phyloP scores from a whole-genome alignment of 1,139 yeast species.

The Wickerhamiella pararugosa region DNA sequence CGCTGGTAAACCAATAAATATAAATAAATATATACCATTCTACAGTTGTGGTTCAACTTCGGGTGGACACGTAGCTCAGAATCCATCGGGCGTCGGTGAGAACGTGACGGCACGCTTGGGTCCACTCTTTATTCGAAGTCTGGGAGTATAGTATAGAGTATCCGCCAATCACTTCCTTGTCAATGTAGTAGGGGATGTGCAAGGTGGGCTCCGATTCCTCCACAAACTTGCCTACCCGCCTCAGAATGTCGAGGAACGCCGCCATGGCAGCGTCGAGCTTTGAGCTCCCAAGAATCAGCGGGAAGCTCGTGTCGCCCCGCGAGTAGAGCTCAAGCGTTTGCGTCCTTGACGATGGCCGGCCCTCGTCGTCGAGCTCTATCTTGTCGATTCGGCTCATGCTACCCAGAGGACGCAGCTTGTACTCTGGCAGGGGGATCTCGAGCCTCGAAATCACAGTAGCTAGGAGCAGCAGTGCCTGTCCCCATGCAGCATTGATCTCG shows the following conservation, averaged over 20 bases:
- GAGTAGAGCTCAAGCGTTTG: constrained; percentile 37
- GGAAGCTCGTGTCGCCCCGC: constrained; percentile 52
- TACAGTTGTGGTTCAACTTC: background rate
- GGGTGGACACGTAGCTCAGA: constrained; percentile 23
- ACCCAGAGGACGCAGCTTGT: constrained; percentile 67
- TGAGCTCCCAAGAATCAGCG: constrained; percentile 53
- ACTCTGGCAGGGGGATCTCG: constrained; percentile 40
- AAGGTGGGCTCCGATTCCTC: constrained; percentile 37
- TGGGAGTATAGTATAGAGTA: constrained; percentile 54
- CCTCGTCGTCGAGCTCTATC: constrained; percentile 28
- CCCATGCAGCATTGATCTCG: constrained; percentile 85
- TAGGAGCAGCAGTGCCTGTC: constrained; percentile 60
- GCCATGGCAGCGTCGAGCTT: constrained; percentile 65
- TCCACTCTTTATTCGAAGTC: constrained; percentile 67
- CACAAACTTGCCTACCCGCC: constrained; percentile 40
- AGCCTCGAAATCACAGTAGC: constrained; percentile 50
- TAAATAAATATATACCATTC: background rate
- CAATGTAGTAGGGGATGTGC: constrained; percentile 56
- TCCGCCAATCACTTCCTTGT: constrained; percentile 61
- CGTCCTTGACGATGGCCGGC: constrained; percentile 24
- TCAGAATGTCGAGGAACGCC: constrained; percentile 49
- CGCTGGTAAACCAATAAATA: background rate
- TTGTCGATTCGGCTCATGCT: constrained; percentile 69
- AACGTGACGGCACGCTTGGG: constrained; percentile 70
- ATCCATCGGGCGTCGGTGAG: constrained; percentile 44